A percentile compares a stretch with the other conserved stretches of the same genome.
Conservation (phyloP, 2,329 filamentous ascomycete species). For the Trichoderma sp. region DNA sequence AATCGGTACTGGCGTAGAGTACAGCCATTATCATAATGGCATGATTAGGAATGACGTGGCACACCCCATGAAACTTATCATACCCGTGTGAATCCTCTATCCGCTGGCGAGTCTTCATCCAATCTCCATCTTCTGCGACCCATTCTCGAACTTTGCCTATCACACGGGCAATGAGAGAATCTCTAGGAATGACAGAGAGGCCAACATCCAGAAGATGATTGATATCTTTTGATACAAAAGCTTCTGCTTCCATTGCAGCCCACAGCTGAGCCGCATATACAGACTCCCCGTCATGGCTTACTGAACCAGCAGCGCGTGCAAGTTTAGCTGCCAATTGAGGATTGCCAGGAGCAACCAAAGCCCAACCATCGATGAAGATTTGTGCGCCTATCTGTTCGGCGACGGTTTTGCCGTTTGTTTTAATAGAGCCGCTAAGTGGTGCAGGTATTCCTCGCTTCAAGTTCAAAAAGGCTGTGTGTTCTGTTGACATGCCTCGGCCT, state of each 20-base stretch:
- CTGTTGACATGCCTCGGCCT: constrained; percentile 37
- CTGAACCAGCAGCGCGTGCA: constrained; percentile 32
- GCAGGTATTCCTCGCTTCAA: constrained; percentile 36
- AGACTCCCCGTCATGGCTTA: constrained; percentile 39
- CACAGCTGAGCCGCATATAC: constrained; percentile 38
- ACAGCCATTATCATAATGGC: constrained; percentile 35
- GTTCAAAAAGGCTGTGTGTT: constrained; percentile 40
- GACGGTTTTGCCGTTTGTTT: constrained; percentile 17
- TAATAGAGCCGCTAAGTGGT: constrained; percentile 31
- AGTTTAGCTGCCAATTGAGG: constrained; percentile 32
- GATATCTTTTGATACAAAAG: constrained; percentile 33
- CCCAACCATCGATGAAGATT: constrained; percentile 40
- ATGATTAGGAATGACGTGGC: constrained; percentile 37
- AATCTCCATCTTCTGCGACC: constrained; percentile 28
- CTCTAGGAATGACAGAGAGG: constrained; percentile 27
- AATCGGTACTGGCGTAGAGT: constrained; percentile 31
- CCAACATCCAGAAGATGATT: constrained; percentile 34
- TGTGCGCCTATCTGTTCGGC: constrained; percentile 40
- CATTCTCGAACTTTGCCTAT: constrained; percentile 31
- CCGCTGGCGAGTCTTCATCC: constrained; percentile 33
- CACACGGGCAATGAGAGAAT: constrained; percentile 30
- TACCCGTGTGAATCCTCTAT: constrained; percentile 33
- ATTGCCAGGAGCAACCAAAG: constrained; percentile 32
- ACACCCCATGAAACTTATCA: constrained; percentile 32
- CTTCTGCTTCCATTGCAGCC: constrained; percentile 40